A percentile compares a stretch with the other conserved stretches of the same genome.
Evolutionary conservation across 1,284 basidiomycete species (phyloP).

Genomic region (Jaminaea rosea): DNA sequence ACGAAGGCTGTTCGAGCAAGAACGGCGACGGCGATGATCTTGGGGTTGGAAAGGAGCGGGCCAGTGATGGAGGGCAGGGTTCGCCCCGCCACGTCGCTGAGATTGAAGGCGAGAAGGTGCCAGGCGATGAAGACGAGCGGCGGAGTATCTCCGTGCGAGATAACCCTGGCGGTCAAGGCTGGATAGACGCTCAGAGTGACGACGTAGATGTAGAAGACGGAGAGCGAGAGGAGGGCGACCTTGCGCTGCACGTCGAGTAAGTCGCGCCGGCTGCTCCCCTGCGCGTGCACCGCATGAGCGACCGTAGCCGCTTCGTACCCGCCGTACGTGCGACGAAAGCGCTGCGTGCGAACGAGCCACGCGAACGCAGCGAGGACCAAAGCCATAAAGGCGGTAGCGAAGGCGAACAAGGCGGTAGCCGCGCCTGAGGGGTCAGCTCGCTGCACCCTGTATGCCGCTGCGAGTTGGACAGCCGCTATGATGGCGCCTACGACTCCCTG

Average conservation of each 20-base stretch:
- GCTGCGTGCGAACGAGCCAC: background rate
- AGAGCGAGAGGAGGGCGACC: slow-evolving; percentile 17
- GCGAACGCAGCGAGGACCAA: background rate
- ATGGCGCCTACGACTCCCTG: slow-evolving; percentile 34
- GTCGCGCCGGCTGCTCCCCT: too few species aligned
- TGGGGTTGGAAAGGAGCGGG: background rate
- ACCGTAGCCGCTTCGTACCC: background rate
- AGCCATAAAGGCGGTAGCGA: background rate
- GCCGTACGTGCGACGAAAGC: background rate
- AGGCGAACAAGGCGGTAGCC: slow-evolving; percentile 1
- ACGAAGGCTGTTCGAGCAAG: slow-evolving; percentile 23
- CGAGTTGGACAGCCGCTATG: slow-evolving; percentile 29
- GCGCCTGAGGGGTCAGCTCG: too few species aligned
- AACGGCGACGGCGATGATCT: slow-evolving; percentile 11
- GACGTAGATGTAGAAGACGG: slow-evolving; percentile 14
- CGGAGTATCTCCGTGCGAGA: slow-evolving; percentile 6
- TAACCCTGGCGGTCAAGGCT: slow-evolving; percentile 27
- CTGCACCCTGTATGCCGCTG: slow-evolving; percentile 19
- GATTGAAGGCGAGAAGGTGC: slow-evolving; percentile 39
- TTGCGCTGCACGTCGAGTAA: slow-evolving; percentile 22
- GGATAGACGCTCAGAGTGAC: slow-evolving; percentile 36
- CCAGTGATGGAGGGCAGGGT: slow-evolving; percentile 21
- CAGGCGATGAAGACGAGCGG: slow-evolving; percentile 35
- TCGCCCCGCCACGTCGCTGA: slow-evolving; percentile 27
- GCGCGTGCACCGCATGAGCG: background rate